Base-by-base conservation (phyloP, 768 basidiomycete species). In the Porphyrellus cyaneotinctus region DNA sequence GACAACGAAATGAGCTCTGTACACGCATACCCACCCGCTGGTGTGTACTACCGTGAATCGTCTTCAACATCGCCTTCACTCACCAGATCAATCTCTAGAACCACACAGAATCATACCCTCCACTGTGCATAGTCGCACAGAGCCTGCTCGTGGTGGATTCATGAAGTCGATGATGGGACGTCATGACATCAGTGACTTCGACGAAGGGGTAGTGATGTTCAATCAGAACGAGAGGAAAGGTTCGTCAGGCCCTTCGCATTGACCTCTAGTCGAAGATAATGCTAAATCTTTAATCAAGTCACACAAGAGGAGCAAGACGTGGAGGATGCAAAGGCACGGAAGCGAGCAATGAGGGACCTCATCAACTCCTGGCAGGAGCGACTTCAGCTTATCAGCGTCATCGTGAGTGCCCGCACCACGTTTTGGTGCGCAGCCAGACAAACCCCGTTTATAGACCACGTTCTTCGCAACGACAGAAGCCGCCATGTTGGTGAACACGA, bases 401-500 rank as follows among this genome's bases (percentile, higher is more conserved):
- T 83, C 47, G 82, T 82, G 37, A 61, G 80, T 70, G 32, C 24
- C 49, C 6, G 1, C 30, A 22, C 33, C n/a, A 17, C 26, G 6
- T 10, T 41, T 3, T 36, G 37, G 13, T 23, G 22, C 31, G 26
- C 18, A 18, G 26, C 9, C 23, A 51, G 31, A 61, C 8, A 23
- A 5, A 37, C 22, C 51, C 12, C 9, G 18, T 49, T 23, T 32
- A 13, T 51, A 84, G 82, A 81, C 82, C 1, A 84, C 82, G 0
- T 84, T 84, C 63, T 83, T 84, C 53, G 82, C 82, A 2, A 76
- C 81, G 0, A 78, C 75, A 17, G 82, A 83, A 62, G 77, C 80
- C 0, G 77, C 75, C 28, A 67, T 83, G 63, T 66, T 84, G 13
- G 73, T 74, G 24, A 78, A 71, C 50, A 62, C 78, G 0, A 71